Base-by-base conservation (phyloP, 2,329 filamentous ascomycete genomes). In the Phyllosticta paracitricarpa region DNA sequence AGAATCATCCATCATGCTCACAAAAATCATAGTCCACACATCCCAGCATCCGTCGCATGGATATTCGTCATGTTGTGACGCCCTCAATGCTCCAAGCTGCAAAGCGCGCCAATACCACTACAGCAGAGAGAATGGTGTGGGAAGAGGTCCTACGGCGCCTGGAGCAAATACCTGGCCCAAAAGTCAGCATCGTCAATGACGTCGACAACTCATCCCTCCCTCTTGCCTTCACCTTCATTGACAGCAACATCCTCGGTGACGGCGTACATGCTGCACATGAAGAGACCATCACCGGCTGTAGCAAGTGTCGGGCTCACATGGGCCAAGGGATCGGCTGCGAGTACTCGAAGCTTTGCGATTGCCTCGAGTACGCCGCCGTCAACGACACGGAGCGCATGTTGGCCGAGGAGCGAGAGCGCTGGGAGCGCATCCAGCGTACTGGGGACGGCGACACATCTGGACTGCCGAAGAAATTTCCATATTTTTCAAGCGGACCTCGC, bases 211-310 rank as follows among this genome's bases (percentile, higher is more conserved):
- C 78, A 67, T 65, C 79, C 66, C 81, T 80, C 0, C 85, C 88
- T 0, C 73, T 82, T 0, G 75, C 82, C 51, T 95, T 94, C 66
- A 78, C 78, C 0, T 93, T 92, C 70, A 86, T 91, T 59, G 77
- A 85, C 6, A 73, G 80, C 0, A 85, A 84, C 9, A 76, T 87
- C 3, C 77, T 89, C 1, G 75, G 81, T 2, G 66, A 79, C 0
- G 87, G 83, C 22, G 86, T 93, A 0, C 71, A 81, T 53, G 78
- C 80, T 12, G 82, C 82, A 3, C 82, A 82, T 63, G 76, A 78
- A 56, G 86, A 80, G 28, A 88, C 89, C 60, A 82, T 85, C 64
- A 81, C 79, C 60, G 89, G 89, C 2, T 95, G 90, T 69, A 61
- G 63, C 3, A 75, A 81, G 55, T 95, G 90, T 68, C 72, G 68